Evolutionary conservation across 2,329 filamentous ascomycete genomes (phyloP).

Genomic region (Sclerotinia sclerotiorum): DNA sequence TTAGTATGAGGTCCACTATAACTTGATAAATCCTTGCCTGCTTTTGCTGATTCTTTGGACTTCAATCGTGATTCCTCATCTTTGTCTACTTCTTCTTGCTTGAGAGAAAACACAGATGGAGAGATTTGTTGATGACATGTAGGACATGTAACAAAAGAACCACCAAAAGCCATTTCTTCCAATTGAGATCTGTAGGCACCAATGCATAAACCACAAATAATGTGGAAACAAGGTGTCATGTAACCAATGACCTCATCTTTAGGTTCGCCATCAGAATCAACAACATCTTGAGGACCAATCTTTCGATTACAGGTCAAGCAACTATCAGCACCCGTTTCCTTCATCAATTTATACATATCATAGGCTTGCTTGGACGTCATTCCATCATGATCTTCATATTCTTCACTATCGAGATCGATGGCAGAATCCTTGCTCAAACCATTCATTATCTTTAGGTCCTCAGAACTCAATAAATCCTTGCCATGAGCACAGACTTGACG

Average conservation of each 20-base stretch:
- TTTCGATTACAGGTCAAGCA: conserved; percentile 71
- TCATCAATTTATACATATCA: conserved; percentile 80
- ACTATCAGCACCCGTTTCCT: conserved; percentile 72
- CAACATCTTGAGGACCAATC: conserved; percentile 58
- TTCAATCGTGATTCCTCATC: conserved; percentile 35
- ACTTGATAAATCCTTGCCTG: conserved; percentile 59
- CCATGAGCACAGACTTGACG: conserved; percentile 91
- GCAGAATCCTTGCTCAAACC: conserved; percentile 81
- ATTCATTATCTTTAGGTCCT: conserved; percentile 77
- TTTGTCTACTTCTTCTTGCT: conserved; percentile 44
- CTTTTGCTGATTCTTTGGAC: conserved; percentile 44
- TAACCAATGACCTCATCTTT: conserved; percentile 68
- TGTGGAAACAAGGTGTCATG: conserved; percentile 84
- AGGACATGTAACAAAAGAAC: conserved; percentile 57
- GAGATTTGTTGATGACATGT: conserved; percentile 66
- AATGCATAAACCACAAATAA: conserved; percentile 77
- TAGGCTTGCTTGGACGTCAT: conserved; percentile 74
- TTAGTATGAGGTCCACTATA: conserved; percentile 92
- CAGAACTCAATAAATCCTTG: conserved; percentile 81
- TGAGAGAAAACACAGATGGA: conserved; percentile 67
- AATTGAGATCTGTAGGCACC: conserved; percentile 57
- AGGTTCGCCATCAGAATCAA: conserved; percentile 54
- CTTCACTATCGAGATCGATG: conserved; percentile 83
- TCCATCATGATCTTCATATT: conserved; percentile 51
- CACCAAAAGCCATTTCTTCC: conserved; percentile 44